These are phyloP conservation scores for Suhomyces ambrosiae DNA, from an alignment of 1,139 yeast genomes.

Conservation along the genomic window DNA sequence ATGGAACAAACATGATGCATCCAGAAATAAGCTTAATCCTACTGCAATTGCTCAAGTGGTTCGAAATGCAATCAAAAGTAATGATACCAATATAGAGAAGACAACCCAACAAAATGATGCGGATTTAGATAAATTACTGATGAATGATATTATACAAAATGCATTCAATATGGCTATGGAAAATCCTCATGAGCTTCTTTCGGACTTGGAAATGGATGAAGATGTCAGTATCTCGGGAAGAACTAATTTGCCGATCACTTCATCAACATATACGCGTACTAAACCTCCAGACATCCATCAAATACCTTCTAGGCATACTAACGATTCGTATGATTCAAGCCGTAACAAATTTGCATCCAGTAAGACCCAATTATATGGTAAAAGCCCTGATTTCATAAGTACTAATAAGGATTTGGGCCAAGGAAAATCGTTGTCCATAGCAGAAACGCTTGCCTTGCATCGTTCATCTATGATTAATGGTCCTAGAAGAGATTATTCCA, in stretches of 20 bases:
- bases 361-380: no score
- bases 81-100: no score
- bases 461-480: slow-evolving; percentile 41
- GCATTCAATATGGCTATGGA: slow-evolving; percentile 75
- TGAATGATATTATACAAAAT: slow-evolving; percentile 71
- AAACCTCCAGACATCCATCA: slow-evolving; percentile 4
- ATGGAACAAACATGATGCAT: not conserved
- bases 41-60: slow-evolving; percentile 31
- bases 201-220: slow-evolving; percentile 47
- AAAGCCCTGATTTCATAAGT: not conserved
- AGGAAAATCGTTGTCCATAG: slow-evolving; percentile 51
- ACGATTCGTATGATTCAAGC: not conserved
- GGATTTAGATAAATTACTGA: slow-evolving; percentile 53
- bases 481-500: slow-evolving; percentile 31
- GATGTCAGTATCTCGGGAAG: slow-evolving; percentile 7
- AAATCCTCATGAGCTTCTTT: slow-evolving; percentile 58
- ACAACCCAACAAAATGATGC: no score
- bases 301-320: slow-evolving; percentile 4
- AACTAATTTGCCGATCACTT: not conserved
- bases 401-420: not conserved
- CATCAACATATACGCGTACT: slow-evolving; percentile 4
- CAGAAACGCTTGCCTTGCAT: slow-evolving; percentile 64
- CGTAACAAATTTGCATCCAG: not conserved
- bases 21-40: slow-evolving; percentile 5
- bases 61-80: slow-evolving; percentile 24